Percentiles rank a stretch among this genome's conserved stretches.
These are phyloP conservation scores for Rubia peregrina DNA, from an alignment of 305 asterid genomes.

Conservation along the genomic window DNA sequence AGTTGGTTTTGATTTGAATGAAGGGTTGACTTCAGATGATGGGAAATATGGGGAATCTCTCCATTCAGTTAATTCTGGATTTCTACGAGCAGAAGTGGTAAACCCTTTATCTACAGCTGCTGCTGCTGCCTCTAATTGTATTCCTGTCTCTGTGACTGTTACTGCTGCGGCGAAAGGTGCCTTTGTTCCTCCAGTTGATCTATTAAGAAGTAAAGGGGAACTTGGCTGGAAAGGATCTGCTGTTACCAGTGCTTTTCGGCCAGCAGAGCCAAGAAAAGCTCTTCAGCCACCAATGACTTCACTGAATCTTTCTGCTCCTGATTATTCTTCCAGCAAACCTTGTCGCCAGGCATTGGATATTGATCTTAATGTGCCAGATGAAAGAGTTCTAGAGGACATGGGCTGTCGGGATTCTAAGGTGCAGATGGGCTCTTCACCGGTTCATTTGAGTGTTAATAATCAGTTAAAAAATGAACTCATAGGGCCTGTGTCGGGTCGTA, in stretches of 20 bases:
- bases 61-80: constrained; percentile 21
- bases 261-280: constrained; percentile 82
- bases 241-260: constrained; percentile 92
- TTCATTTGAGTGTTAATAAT: constrained; percentile 19
- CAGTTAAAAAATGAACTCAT: constrained; percentile 21
- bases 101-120: constrained; percentile 36
- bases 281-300: constrained; percentile 31
- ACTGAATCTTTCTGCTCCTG: constrained; percentile 22
- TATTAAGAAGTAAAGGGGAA: constrained; percentile 64
- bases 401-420: constrained; percentile 39
- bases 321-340: constrained; percentile 39
- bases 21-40: constrained; percentile 63
- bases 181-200: constrained; percentile 76
- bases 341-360: constrained; percentile 51
- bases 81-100: constrained; percentile 32
- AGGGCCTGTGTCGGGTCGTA: constrained; percentile 32
- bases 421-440: constrained; percentile 22
- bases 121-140: constrained; percentile 31
- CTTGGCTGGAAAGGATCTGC: constrained; percentile 97
- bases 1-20: constrained; percentile 75
- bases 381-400: constrained; percentile 53
- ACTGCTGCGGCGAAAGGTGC: constrained; percentile 83
- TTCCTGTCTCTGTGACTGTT: constrained; percentile 65
- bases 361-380: constrained; percentile 82
- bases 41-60: constrained; percentile 52